A percentile compares a stretch with the other conserved stretches of the same genome.
phyloP scores from a whole-genome alignment of 257 asterid species.

The Solanum commersonii region DNA sequence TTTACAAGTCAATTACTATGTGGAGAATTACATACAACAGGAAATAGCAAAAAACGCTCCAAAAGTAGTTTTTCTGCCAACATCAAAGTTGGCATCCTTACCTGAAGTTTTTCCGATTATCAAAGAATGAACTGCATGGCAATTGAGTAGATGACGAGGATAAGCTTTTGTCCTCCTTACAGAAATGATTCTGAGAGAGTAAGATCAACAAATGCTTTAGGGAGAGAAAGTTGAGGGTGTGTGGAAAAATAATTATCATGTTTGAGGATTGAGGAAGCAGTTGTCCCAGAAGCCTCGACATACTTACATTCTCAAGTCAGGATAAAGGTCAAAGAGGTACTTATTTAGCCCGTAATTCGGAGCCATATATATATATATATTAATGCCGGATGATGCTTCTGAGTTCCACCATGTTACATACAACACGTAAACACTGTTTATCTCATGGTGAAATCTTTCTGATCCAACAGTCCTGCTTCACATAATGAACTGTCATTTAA shows the following conservation, averaged over 20 bases:
- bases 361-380: not conserved
- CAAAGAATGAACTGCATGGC: not conserved
- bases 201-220: constrained; percentile 6
- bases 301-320: not conserved
- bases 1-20: not conserved
- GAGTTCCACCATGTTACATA: constrained; percentile 31
- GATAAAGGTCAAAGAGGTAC: not conserved
- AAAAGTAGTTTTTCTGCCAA: not conserved
- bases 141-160: not conserved
- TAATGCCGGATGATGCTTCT: not conserved
- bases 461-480: constrained; percentile 43
- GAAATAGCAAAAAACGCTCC: not conserved
- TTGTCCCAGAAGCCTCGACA: not conserved
- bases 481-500: constrained; percentile 15
- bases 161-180: not conserved
- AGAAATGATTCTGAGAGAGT: constrained; percentile 22
- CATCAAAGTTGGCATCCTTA: not conserved
- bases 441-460: constrained; percentile 40
- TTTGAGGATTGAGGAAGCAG: not conserved
- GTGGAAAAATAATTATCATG: not conserved
- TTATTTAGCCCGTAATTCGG: not conserved
- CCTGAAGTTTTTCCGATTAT: not conserved
- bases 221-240: not conserved
- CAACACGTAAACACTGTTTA: constrained; percentile 45
- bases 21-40: not conserved